Conservation (phyloP, 2,329 filamentous ascomycete genomes). For the Aspergillus phoenicis region DNA sequence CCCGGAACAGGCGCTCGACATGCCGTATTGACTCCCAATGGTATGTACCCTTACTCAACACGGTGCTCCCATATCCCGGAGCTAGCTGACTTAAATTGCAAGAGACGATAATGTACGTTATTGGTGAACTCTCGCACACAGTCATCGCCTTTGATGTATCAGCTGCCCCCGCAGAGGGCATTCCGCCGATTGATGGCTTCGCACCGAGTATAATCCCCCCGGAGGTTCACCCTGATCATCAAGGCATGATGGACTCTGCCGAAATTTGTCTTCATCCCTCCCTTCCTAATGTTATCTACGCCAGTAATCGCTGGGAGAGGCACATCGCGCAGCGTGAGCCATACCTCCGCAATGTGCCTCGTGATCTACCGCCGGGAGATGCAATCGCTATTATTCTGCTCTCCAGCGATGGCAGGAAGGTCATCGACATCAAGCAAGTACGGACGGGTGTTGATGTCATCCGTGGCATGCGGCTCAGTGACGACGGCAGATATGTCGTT, state of each 20-base stretch:
- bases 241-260: conserved; percentile 1
- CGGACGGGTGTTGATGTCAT: conserved; percentile 3
- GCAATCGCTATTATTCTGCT: conserved; percentile 2
- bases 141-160: conserved; percentile 3
- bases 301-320: conserved; percentile 1
- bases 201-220: background rate
- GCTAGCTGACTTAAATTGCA: background rate
- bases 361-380: background rate
- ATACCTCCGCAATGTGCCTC: background rate
- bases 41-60: background rate
- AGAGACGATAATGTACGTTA: conserved; percentile 4
- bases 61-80: background rate
- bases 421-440: background rate
- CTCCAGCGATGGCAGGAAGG: background rate
- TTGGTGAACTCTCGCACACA: conserved; percentile 4
- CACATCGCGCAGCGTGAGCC: background rate
- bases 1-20: conserved; percentile 1
- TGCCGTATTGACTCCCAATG: conserved; percentile 5
- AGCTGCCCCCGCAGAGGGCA: background rate
- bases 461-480: conserved; percentile 7
- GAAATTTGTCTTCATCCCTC: conserved; percentile 5
- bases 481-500: conserved; percentile 1
- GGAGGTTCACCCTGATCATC: background rate
- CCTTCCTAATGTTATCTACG: background rate
- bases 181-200: conserved; percentile 2